Evolutionary conservation across 768 basidiomycete species (phyloP).

Genomic region (Trametes cubensis): DNA sequence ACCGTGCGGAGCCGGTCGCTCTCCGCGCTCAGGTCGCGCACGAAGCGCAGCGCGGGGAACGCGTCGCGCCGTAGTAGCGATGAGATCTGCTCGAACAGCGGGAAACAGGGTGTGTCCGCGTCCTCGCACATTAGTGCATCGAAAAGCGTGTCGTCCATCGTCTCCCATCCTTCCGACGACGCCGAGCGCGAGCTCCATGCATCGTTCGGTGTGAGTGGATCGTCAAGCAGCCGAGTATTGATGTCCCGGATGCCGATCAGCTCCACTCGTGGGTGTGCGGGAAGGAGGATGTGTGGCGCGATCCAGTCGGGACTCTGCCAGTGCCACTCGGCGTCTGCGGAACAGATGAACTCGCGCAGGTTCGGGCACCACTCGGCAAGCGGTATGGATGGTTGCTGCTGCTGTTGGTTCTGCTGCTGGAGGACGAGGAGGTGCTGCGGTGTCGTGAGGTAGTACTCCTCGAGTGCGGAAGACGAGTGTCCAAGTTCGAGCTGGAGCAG

Average conservation of each 20-base stretch:
- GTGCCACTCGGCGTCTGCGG: conserved; percentile 80
- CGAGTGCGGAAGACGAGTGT: conserved; percentile 66
- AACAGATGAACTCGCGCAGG: conserved; percentile 69
- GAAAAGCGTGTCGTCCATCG: conserved; percentile 10
- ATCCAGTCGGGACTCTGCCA: conserved; percentile 83
- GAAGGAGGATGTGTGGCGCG: conserved; percentile 72
- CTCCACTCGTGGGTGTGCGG: conserved; percentile 60
- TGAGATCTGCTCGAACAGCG: conserved; percentile 65
- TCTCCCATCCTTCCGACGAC: neutral
- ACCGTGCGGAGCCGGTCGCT: conserved; percentile 57
- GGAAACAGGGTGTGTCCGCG: conserved; percentile 58
- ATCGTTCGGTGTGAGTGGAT: conserved; percentile 30
- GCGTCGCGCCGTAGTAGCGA: conserved; percentile 58
- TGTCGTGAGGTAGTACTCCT: conserved; percentile 65
- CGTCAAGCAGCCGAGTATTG: conserved; percentile 58
- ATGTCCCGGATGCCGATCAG: conserved; percentile 76
- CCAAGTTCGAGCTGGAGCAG: conserved; percentile 72
- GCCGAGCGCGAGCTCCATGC: neutral
- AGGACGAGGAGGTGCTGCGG: conserved; percentile 32
- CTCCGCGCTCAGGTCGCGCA: conserved; percentile 66
- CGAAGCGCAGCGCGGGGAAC: conserved; percentile 61
- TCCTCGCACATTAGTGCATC: conserved; percentile 25
- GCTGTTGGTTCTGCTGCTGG: conserved; percentile 24
- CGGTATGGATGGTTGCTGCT: conserved; percentile 39
- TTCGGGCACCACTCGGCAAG: conserved; percentile 74